Conservation (phyloP, 2,329 filamentous ascomycete genomes). For the Podosphaera aphanis region DNA sequence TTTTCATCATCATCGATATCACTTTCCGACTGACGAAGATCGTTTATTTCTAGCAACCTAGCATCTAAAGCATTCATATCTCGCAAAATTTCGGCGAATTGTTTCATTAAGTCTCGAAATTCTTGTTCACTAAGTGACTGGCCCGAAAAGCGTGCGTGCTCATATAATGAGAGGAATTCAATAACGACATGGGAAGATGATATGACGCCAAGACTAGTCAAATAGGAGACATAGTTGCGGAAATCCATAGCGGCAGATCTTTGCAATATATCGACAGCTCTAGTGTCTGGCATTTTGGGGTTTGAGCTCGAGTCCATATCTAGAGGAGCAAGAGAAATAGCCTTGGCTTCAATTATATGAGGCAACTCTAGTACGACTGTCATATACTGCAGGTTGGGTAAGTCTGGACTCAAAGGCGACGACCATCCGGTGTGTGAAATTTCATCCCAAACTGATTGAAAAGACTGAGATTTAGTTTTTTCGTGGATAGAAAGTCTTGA, state of each 20-base stretch:
- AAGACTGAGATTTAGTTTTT: slow-evolving; percentile 4
- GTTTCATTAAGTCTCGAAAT: slow-evolving; percentile 60
- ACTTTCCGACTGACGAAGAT: slow-evolving; percentile 8
- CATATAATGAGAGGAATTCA: slow-evolving; percentile 54
- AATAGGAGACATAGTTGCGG: slow-evolving; percentile 52
- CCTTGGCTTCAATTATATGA: slow-evolving; percentile 77
- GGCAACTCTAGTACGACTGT: slow-evolving; percentile 66
- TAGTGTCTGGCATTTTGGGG: slow-evolving; percentile 32
- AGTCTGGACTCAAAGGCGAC: slow-evolving; percentile 48
- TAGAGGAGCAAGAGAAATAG: slow-evolving; percentile 56
- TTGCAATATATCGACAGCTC: slow-evolving; percentile 48
- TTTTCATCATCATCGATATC: slow-evolving; percentile 13
- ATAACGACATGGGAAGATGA: slow-evolving; percentile 24
- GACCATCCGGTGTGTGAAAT: slow-evolving; percentile 78
- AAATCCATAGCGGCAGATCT: slow-evolving; percentile 48
- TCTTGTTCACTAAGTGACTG: slow-evolving; percentile 40
- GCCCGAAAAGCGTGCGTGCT: slow-evolving; percentile 62
- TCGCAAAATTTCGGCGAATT: slow-evolving; percentile 61
- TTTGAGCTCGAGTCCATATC: slow-evolving; percentile 20
- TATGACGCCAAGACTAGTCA: slow-evolving; percentile 44
- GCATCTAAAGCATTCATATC: slow-evolving; percentile 35
- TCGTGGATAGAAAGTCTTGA: background rate
- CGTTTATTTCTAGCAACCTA: slow-evolving; percentile 8
- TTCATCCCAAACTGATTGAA: slow-evolving; percentile 41
- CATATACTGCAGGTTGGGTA: slow-evolving; percentile 63